These are phyloP conservation scores for Sordaria brevicollis DNA, from an alignment of 495 filamentous ascomycete species.

Conservation along the genomic window DNA sequence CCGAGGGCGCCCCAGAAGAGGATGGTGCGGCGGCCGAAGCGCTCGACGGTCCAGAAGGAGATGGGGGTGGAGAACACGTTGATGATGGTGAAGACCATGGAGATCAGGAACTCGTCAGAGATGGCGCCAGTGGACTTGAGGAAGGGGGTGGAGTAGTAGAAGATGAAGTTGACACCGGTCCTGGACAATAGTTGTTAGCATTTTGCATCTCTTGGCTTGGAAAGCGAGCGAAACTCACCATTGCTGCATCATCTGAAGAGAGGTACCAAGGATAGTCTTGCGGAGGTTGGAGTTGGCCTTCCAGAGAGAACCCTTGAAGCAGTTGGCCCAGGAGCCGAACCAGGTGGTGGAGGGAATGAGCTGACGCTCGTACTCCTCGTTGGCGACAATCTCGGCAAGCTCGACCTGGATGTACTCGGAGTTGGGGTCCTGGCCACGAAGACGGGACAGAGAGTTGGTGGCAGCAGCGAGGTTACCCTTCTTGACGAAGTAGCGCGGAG, in stretches of 20 bases:
- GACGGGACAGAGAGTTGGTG: slow-evolving; percentile 48
- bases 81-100: slow-evolving; percentile 71
- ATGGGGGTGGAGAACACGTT: slow-evolving; percentile 75
- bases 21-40: slow-evolving; percentile 69
- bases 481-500: slow-evolving; percentile 75
- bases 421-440: slow-evolving; percentile 56
- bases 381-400: slow-evolving; percentile 70
- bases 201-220: not conserved
- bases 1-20: slow-evolving; percentile 68
- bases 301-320: slow-evolving; percentile 48
- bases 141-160: slow-evolving; percentile 82
- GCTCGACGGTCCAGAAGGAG: slow-evolving; percentile 77
- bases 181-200: slow-evolving; percentile 8
- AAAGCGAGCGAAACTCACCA: slow-evolving; percentile 19
- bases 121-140: slow-evolving; percentile 64
- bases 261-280: slow-evolving; percentile 65
- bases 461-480: slow-evolving; percentile 54
- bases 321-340: slow-evolving; percentile 57
- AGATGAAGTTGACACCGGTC: slow-evolving; percentile 86
- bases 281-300: slow-evolving; percentile 52
- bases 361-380: slow-evolving; percentile 67
- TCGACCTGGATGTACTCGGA: slow-evolving; percentile 58
- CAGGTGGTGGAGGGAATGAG: slow-evolving; percentile 53
- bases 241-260: slow-evolving; percentile 69
- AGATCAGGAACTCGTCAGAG: slow-evolving; percentile 65